These are phyloP conservation scores for Penicillium janthinellum DNA, from an alignment of 2,329 filamentous ascomycete species.

Conservation along the genomic window DNA sequence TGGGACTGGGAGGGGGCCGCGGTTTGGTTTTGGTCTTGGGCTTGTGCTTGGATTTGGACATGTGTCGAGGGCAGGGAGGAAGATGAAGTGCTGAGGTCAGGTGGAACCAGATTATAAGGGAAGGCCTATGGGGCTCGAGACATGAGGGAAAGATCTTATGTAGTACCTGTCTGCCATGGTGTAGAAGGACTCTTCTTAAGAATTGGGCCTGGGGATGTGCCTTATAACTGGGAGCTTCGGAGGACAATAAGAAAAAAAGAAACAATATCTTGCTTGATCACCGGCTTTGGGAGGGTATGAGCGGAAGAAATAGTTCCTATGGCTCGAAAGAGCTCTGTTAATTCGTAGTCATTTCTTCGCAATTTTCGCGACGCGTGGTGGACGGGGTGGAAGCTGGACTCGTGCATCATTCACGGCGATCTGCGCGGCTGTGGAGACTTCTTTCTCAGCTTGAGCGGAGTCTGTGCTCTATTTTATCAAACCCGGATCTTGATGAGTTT, in stretches of 20 bases:
- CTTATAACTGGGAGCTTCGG: neutral
- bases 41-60: constrained; percentile 1
- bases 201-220: neutral
- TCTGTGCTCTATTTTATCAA: constrained; percentile 3
- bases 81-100: neutral
- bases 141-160: constrained; percentile 3
- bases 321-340: neutral
- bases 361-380: neutral
- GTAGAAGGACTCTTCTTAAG: neutral
- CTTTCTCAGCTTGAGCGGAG: constrained; percentile 3
- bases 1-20: constrained; percentile 10
- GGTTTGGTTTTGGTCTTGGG: constrained; percentile 17
- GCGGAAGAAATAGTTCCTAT: neutral
- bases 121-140: neutral
- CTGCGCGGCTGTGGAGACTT: constrained; percentile 6
- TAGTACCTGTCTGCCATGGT: constrained; percentile 22
- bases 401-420: constrained; percentile 3
- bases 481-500: constrained; percentile 3
- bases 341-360: neutral
- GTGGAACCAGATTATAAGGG: neutral
- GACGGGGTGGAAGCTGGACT: neutral
- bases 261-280: neutral
- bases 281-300: neutral
- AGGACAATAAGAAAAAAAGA: neutral
- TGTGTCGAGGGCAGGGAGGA: neutral